Percentiles rank a stretch among this genome's conserved stretches.
Evolutionary conservation across 2,329 filamentous ascomycete species (phyloP).

Genomic region (Parafenestella ontariensis): DNA sequence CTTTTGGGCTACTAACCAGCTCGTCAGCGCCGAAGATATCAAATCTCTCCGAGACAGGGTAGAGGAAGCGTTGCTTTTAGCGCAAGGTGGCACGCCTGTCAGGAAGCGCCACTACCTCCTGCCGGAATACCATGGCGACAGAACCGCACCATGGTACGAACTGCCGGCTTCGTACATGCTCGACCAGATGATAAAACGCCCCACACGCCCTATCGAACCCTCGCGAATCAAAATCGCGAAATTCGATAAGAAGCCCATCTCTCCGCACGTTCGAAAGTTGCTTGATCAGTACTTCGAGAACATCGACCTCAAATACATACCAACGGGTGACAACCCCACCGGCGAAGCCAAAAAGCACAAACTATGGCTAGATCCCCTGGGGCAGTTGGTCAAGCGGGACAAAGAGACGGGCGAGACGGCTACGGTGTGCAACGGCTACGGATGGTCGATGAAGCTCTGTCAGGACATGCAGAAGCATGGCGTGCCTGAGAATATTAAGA

Average conservation of each 20-base stretch:
- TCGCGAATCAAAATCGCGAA: conserved; percentile 67
- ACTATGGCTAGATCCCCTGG: conserved; percentile 69
- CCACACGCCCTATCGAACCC: conserved; percentile 74
- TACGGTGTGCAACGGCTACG: conserved; percentile 80
- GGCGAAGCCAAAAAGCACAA: conserved; percentile 54
- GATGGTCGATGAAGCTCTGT: conserved; percentile 83
- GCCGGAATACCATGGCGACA: conserved; percentile 79
- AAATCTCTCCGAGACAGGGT: conserved; percentile 67
- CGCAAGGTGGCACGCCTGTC: conserved; percentile 36
- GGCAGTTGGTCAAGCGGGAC: conserved; percentile 70
- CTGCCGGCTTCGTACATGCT: conserved; percentile 83
- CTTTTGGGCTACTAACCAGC: conserved; percentile 73
- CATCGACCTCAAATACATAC: conserved; percentile 57
- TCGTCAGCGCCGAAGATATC: conserved; percentile 64
- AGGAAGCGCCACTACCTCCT: conserved; percentile 71
- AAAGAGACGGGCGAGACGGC: conserved; percentile 70
- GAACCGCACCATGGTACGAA: conserved; percentile 77
- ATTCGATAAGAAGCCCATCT: conserved; percentile 71
- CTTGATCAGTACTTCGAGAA: conserved; percentile 72
- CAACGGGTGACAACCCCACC: conserved; percentile 50
- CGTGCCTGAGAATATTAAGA: conserved; percentile 30
- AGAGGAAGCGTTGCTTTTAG: conserved; percentile 51
- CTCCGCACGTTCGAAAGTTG: conserved; percentile 72
- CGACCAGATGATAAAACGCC: conserved; percentile 78
- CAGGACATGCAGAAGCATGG: conserved; percentile 72